Evolutionary conservation across 352 stramenopile species (phyloP).

Genomic region (Blastocystis sp.): DNA sequence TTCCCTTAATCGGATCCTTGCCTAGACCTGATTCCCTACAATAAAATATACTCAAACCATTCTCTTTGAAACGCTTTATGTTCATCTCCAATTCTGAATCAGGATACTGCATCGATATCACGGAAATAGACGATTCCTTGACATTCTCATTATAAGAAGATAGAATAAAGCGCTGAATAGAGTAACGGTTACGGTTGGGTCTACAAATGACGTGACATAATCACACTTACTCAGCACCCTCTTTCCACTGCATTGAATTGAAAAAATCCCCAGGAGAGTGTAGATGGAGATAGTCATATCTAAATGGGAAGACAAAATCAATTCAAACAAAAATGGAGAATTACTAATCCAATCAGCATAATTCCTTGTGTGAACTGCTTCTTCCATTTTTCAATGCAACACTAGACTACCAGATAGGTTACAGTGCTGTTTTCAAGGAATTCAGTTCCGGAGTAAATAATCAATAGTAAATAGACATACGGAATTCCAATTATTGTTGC

Average conservation of each 20-base stretch:
- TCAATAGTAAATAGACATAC: not conserved
- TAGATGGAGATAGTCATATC: constrained; percentile 52
- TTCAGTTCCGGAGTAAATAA: too few relatives aligned
- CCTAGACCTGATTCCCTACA: not conserved
- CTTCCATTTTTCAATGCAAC: not conserved
- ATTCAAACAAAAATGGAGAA: constrained; percentile 7
- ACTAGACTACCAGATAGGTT: too few relatives aligned
- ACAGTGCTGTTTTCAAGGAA: too few relatives aligned
- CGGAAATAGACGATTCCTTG: not conserved
- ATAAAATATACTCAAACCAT: not conserved
- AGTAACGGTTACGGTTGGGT: not conserved
- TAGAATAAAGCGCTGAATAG: not conserved
- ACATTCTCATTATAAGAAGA: not conserved
- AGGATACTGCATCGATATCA: constrained; percentile 10
- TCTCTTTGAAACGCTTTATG: not conserved
- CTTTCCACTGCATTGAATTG: constrained; percentile 7
- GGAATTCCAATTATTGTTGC: not conserved
- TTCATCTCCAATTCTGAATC: not conserved
- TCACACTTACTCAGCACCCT: not conserved
- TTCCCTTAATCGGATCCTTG: not conserved
- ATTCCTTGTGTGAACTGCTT: not conserved
- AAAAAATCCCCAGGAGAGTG: not conserved
- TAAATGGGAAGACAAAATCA: not conserved
- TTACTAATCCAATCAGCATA: constrained; percentile 17
- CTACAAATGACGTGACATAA: not conserved